Conservation (phyloP, 2,329 filamentous ascomycete species). For the Fusarium aywerte region DNA sequence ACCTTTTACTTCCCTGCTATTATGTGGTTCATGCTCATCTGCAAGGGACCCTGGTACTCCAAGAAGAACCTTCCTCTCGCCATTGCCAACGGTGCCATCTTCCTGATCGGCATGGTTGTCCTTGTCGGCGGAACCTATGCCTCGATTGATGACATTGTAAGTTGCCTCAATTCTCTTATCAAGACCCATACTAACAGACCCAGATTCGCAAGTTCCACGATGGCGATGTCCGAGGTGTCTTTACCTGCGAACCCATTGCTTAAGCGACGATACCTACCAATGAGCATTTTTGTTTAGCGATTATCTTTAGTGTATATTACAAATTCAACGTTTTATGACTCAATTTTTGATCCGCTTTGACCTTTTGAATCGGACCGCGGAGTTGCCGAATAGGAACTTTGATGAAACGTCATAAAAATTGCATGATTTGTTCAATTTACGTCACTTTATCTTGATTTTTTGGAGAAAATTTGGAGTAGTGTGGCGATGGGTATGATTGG, state of each 20-base stretch:
- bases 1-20: conserved; percentile 58
- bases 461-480: not conserved
- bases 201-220: conserved; percentile 44
- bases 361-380: conserved; percentile 6
- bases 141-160: conserved; percentile 49
- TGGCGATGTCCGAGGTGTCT: conserved; percentile 45
- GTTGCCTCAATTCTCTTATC: conserved; percentile 2
- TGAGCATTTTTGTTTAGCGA: conserved; percentile 17
- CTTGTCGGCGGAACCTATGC: conserved; percentile 51
- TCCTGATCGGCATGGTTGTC: conserved; percentile 49
- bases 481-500: conserved; percentile 9
- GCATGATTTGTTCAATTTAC: not conserved
- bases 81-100: conserved; percentile 44
- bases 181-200: conserved; percentile 18
- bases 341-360: not conserved
- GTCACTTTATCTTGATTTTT: conserved; percentile 11
- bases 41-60: conserved; percentile 47
- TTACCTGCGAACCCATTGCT: conserved; percentile 47
- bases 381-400: not conserved
- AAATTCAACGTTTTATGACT: conserved; percentile 27
- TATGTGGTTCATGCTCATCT: conserved; percentile 57
- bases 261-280: conserved; percentile 33
- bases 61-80: conserved; percentile 46
- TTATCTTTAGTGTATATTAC: conserved; percentile 17
- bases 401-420: not conserved